Evolutionary conservation across 306 rosid species (phyloP), one percentile per base, ranked within the genome.

Genomic region (Malus sylvestris): DNA sequence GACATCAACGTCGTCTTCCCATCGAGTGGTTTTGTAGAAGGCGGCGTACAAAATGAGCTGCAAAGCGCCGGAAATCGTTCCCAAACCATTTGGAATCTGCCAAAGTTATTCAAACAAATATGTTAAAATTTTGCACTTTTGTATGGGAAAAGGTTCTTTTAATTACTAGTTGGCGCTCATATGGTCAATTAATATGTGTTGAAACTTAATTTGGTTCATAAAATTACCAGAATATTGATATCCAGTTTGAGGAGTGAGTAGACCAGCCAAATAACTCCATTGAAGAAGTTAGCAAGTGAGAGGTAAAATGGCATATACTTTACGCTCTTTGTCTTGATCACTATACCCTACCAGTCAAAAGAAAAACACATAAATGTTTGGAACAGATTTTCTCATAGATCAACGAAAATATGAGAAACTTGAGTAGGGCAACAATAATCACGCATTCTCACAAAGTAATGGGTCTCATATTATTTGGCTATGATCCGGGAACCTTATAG

Each of bases 241-340:
- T 95, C 97, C 75, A 91, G 84, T 72, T 75, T 87, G 22, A 92
- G 88, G 25, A 85, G 33, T 10, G 99, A 89, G 72, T 88, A 95
- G 30, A 57, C 5, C 4, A 76, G 78, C 97, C 98, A 92, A 6
- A 88, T 6, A 13, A 77, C 0, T 45, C 91, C 97, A 67, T 92
- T 91, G 76, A 27, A 44, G 62, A 95, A 87, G 87, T 73, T 88
- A 23, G 93, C 75, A 0, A 95, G 55, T 5, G 99, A 92, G 63
- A 92, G 93, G 45, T 65, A 61, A 73, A 95, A 88, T 0, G 99
- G 97, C 97, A 95, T 95, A 76, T 90, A 92, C 74, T 85, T 90
- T n/a, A 95, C 99, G 16, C 99, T 91, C 88, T 81, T 91, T 6
- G 93, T 86, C 78, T 23, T 79, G 75, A 92, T 78, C 27, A 95